A percentile compares a stretch with the other conserved stretches of the same genome.
Conservation (phyloP, 2,329 filamentous ascomycete genomes). For the Verticillium isaacii region DNA sequence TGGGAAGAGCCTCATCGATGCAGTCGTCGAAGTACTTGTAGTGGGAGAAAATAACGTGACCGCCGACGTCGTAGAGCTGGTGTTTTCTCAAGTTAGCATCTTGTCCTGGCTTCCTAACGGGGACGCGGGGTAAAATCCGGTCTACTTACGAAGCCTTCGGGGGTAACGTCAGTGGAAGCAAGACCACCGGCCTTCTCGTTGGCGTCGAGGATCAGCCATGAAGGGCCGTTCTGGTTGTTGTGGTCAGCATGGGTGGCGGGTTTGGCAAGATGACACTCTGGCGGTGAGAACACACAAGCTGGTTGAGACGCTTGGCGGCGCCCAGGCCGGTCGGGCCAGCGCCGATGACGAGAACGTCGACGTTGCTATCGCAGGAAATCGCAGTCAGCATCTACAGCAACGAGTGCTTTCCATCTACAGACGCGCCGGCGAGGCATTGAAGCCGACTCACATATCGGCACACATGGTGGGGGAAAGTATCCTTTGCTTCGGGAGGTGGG, state of each 20-base stretch:
- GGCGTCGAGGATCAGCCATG: slow-evolving; percentile 93
- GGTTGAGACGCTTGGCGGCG: slow-evolving; percentile 95
- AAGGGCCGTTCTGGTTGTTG: slow-evolving; percentile 68
- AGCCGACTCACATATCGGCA: slow-evolving; percentile 19
- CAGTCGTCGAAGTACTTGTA: slow-evolving; percentile 99
- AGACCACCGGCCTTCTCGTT: slow-evolving; percentile 92
- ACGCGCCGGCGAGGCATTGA: not conserved
- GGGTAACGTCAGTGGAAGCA: slow-evolving; percentile 89
- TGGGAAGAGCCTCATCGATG: slow-evolving; percentile 92
- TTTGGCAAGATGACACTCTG: slow-evolving; percentile 16
- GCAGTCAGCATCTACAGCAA: slow-evolving; percentile 5
- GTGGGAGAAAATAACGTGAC: slow-evolving; percentile 98
- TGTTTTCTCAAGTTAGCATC: slow-evolving; percentile 6
- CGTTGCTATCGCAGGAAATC: slow-evolving; percentile 55
- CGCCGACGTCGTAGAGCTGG: slow-evolving; percentile 96
- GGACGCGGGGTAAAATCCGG: not conserved
- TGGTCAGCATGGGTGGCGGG: slow-evolving; percentile 11
- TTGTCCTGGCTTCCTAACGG: not conserved
- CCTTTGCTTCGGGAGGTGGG: not conserved
- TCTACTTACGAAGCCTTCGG: slow-evolving; percentile 88
- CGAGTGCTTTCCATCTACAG: not conserved
- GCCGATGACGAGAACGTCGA: slow-evolving; percentile 97
- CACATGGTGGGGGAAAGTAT: slow-evolving; percentile 16
- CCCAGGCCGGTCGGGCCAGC: slow-evolving; percentile 96
- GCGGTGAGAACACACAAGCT: slow-evolving; percentile 66